Evolutionary conservation across 306 rosid species (phyloP), one percentile per base, ranked within the genome.

Genomic region (Fragaria iinumae): DNA sequence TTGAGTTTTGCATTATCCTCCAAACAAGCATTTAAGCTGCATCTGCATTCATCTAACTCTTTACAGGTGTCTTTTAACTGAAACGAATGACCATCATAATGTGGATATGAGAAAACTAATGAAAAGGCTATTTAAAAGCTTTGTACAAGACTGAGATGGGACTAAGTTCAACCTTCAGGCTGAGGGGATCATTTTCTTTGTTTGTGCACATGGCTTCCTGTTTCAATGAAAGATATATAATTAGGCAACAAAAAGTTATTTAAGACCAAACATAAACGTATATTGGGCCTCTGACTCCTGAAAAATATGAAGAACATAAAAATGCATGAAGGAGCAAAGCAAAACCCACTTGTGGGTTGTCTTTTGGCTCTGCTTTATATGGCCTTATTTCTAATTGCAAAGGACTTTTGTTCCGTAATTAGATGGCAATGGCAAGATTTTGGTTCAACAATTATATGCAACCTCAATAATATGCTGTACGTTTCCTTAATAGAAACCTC

Each of bases 1-100:
- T 80, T 87, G 83, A 92, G 99, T 83, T 84, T 95, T 72, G 84
- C 87, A 87, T 95, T 95, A 77, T 95, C 99, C 78, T 88, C 90
- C 78, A 90, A 83, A 88, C 99, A 95, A 88, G 84, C 80, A 29
- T 85, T 84, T 80, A 95, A 89, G 84, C 84, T 89, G 71, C 49
- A 74, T 81, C 91, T 89, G 86, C 96, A 92, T 80, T 88, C 90
- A 76, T 88, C 91, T 72, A 92, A 84, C 84, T 92, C 91, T 10
- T 75, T 76, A 64, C 67, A 89, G 72, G 93, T 80, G 49, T 82
- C 84, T 75, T 74, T 83, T 77, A 89, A 84, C 99, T 95, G 88
- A 83, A 79, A 77, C 36, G 47, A 86, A 75, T 34, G 60, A 76
- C 73, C 73, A 77, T 48, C 41, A 76, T 45, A 59, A 79, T 81